Base-by-base conservation (phyloP, 805 yeast genomes). In the Metschnikowia aberdeeniae region DNA sequence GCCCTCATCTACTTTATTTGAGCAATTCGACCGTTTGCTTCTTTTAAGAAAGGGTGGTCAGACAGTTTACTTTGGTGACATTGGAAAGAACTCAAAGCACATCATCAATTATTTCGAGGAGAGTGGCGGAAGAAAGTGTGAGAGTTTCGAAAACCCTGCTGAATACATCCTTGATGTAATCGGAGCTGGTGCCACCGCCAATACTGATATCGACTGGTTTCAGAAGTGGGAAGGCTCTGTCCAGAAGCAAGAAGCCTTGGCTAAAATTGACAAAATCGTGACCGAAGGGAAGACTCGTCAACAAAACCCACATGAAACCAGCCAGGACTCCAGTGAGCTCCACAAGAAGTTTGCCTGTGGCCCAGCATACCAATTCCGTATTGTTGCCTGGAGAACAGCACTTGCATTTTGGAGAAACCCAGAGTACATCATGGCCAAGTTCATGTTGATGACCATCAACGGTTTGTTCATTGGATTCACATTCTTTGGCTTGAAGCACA, bases 1-100 rank as follows among this genome's bases (percentile, higher is more conserved):
- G 59, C 78, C 78, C 26, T 77, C 81, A 7, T 66, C 74, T 11
- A 62, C 64, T 1, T 60, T 76, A 20, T 78, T 68, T 46, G 68
- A 61, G 31, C 51, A 58, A 37, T 65, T 88, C 60, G 95, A 88
- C 60, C 76, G 89, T 56, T 71, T 87, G 54, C 68, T 86, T 51
- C 80, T 86, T 58, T 46, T 51, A 40, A 37, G 38, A 24, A 53
- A 51, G 26, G 56, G 56, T 14, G 56, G 56, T 6, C 53, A 53
- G 33, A 53, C 56, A 10, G 56, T 53, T 12, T 53, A 53, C 37
- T 53, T 53, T 27, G 56, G 56, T 8, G 51, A 53, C 45, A 49
- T 53, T 26, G 56, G 56, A 12, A 26, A 45, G 28, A 42, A 43
- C 28, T 53, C 55, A 5, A 34, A 34, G 9, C 45, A 40, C n/a